Evolutionary conservation across 2,329 filamentous ascomycete genomes (phyloP).

Genomic region (Penicillium rolfsii): DNA sequence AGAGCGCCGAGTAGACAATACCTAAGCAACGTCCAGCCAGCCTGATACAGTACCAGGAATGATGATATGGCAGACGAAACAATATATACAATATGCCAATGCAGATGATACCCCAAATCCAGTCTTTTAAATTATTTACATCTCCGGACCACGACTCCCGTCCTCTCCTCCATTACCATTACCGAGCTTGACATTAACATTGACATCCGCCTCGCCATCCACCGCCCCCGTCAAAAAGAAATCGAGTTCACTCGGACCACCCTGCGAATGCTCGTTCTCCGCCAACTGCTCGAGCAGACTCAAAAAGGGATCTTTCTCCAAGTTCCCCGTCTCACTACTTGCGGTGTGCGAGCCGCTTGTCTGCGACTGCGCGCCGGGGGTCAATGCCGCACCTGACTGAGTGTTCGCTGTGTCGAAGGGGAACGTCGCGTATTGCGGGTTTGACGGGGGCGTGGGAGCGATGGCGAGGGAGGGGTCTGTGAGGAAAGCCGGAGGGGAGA

Average conservation of each 20-base stretch:
- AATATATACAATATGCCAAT: background rate
- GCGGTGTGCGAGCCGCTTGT: slow-evolving; percentile 45
- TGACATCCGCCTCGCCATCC: slow-evolving; percentile 7
- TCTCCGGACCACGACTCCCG: background rate
- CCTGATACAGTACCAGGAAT: background rate
- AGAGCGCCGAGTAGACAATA: background rate
- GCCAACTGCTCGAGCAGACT: slow-evolving; percentile 79
- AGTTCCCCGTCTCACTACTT: slow-evolving; percentile 32
- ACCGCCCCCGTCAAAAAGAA: slow-evolving; percentile 65
- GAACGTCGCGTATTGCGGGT: slow-evolving; percentile 45
- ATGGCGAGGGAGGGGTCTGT: slow-evolving; percentile 32
- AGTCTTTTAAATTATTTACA: background rate
- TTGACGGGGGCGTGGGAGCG: slow-evolving; percentile 36
- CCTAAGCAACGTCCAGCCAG: background rate
- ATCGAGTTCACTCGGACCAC: slow-evolving; percentile 73
- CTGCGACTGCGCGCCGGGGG: slow-evolving; percentile 51
- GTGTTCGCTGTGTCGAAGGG: slow-evolving; percentile 36
- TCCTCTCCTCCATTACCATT: background rate
- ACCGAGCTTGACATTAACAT: slow-evolving; percentile 9
- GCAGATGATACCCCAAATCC: background rate
- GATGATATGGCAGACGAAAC: background rate
- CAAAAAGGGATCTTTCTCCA: slow-evolving; percentile 81
- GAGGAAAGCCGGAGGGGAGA: slow-evolving; percentile 40
- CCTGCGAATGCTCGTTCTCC: slow-evolving; percentile 71
- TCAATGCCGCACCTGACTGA: slow-evolving; percentile 27